Conservation (phyloP, 208 protist species). For the Crithidia bombi region DNA sequence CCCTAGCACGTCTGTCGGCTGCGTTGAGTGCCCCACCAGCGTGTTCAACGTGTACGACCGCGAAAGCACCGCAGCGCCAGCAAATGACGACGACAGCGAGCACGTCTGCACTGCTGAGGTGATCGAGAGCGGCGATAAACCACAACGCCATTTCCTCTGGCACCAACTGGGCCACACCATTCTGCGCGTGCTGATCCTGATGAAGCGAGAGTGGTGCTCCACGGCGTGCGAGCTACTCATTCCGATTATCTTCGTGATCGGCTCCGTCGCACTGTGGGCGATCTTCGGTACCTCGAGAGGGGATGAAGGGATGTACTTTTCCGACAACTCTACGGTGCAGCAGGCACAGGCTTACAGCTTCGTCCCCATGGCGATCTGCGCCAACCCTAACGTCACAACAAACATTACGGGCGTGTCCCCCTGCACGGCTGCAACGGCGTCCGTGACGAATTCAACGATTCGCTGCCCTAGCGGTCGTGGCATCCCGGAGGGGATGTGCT, state of each 20-base stretch:
- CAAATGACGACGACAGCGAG: neutral
- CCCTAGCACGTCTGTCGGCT: neutral
- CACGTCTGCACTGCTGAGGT: neutral
- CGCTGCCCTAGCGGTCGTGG: conserved; percentile 36
- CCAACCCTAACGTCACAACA: conserved; percentile 9
- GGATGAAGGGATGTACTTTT: conserved; percentile 22
- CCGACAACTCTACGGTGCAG: neutral
- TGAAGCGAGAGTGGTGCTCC: conserved; percentile 47
- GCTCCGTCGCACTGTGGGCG: conserved; percentile 47
- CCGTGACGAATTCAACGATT: neutral
- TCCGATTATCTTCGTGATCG: conserved; percentile 70
- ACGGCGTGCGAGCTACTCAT: conserved; percentile 56
- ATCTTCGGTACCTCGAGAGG: conserved; percentile 28
- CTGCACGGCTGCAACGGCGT: conserved; percentile 3
- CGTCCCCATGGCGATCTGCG: conserved; percentile 1
- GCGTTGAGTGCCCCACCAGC: neutral
- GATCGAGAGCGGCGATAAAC: neutral
- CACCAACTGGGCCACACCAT: conserved; percentile 61
- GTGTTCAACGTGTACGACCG: conserved; percentile 22
- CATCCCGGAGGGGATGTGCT: conserved; percentile 35
- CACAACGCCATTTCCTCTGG: conserved; percentile 31
- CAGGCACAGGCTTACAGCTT: neutral
- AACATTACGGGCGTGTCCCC: conserved; percentile 16
- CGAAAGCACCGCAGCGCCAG: neutral
- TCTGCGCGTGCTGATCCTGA: conserved; percentile 49